Base-by-base conservation (phyloP, 1,284 basidiomycete genomes). In the Retiboletus flavoniger region DNA sequence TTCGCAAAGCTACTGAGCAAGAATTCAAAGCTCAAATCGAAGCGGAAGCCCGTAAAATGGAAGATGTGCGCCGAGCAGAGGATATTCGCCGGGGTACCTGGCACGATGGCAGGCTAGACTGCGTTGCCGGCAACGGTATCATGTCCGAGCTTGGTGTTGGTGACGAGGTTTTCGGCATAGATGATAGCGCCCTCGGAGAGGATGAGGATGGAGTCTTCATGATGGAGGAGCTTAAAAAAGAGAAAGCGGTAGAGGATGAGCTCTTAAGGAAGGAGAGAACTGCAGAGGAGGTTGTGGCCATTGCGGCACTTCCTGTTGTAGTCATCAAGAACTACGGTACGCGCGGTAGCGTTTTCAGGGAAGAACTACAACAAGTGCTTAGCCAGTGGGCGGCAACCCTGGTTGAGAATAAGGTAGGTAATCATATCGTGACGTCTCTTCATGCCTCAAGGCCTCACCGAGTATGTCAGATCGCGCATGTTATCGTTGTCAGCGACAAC, bases 401-500 rank as follows among this genome's bases (percentile, higher is more conserved):
- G 38, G 82, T 86, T 1, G 91, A 95, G 65, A 91, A 87, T 64
- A 80, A 87, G 73, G 90, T 90, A 53, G 7, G 51, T 3, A 3
- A 21, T 29, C 5, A 7, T 66, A 8, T 36, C 3, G 24, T 34
- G 32, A 14, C 11, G 13, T 38, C 13, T 51, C 36, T 11, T 19
- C n/a, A 16, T 51, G 8, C 10, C 40, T 55, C 38, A 53, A n/a
- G 48, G 16, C 4, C 39, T 54, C 34, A 53, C 8, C 19, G 34
- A 52, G 16, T 35, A 16, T 24, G 50, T 11, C 31, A 84, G 84
- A 78, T 93, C 51, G 96, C 96, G 0, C 96, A 99, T 70, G 94
- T 98, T 39, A 78, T 99, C 45, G 86, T 98, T 42, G 78, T 95
- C 34, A 92, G 91, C 61, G 93, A 98, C 68, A 95, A 95, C 62